Evolutionary conservation across 306 rosid genomes (phyloP).

Genomic region (Argentina anserina): DNA sequence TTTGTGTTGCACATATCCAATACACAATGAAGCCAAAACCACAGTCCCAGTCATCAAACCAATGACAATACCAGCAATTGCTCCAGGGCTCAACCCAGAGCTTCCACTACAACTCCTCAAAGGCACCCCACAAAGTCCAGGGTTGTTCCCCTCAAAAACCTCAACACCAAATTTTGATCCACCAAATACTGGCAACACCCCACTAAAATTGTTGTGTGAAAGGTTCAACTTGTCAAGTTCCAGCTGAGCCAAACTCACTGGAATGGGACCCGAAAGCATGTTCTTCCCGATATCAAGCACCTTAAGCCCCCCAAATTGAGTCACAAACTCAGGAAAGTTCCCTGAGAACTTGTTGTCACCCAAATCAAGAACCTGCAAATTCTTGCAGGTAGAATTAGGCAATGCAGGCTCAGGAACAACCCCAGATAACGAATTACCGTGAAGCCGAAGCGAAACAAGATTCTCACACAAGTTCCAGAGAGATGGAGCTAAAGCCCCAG

Average conservation of each 20-base stretch:
- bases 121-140: slow-evolving; percentile 81
- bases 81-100: slow-evolving; percentile 78
- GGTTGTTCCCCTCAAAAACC: slow-evolving; percentile 77
- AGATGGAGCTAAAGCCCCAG: slow-evolving; percentile 67
- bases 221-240: slow-evolving; percentile 79
- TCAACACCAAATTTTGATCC: slow-evolving; percentile 63
- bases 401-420: slow-evolving; percentile 74
- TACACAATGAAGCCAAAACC: slow-evolving; percentile 75
- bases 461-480: slow-evolving; percentile 82
- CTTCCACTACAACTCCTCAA: slow-evolving; percentile 55
- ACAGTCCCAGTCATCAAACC: slow-evolving; percentile 87
- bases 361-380: slow-evolving; percentile 63
- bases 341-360: slow-evolving; percentile 73
- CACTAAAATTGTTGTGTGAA: slow-evolving; percentile 85
- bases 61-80: slow-evolving; percentile 91
- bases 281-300: slow-evolving; percentile 73
- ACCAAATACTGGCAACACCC: slow-evolving; percentile 65
- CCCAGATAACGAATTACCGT: slow-evolving; percentile 60
- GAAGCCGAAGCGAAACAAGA: slow-evolving; percentile 60
- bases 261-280: slow-evolving; percentile 58
- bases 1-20: slow-evolving; percentile 87
- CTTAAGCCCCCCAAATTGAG: slow-evolving; percentile 56
- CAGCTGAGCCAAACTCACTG: slow-evolving; percentile 43
- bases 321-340: slow-evolving; percentile 67
- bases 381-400: slow-evolving; percentile 68